Conservation (phyloP, 1,284 basidiomycete species). For the Puccinia novopanici region DNA sequence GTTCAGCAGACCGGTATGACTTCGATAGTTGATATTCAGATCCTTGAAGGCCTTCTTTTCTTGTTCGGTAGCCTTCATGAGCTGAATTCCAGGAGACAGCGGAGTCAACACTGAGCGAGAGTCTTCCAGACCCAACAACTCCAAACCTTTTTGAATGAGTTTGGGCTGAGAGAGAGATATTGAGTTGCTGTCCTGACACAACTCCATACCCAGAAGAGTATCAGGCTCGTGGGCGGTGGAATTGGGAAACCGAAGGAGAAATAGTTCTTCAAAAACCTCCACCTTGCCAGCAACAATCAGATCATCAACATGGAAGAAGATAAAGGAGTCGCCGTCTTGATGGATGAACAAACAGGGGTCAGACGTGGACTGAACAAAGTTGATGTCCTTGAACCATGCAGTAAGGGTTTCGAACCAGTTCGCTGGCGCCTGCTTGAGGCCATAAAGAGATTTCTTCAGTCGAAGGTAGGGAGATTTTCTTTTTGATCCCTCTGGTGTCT, state of each 20-base stretch:
- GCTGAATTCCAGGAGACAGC: not conserved
- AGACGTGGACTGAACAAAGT: not conserved
- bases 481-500: conserved; percentile 56
- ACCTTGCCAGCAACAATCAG: not conserved
- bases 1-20: not conserved
- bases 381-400: not conserved
- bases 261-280: not conserved
- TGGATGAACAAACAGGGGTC: conserved; percentile 4
- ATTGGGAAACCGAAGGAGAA: not conserved
- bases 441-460: conserved; percentile 12
- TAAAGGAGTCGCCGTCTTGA: not conserved
- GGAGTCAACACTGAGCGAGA: not conserved
- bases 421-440: not conserved
- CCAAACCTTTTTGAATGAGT: not conserved
- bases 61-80: not conserved
- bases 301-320: conserved; percentile 9
- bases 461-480: not conserved
- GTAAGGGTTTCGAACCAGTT: not conserved
- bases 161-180: not conserved
- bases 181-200: not conserved
- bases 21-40: not conserved
- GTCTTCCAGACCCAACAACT: not conserved
- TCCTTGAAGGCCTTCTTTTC: not conserved
- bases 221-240: not conserved
- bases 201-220: not conserved